phyloP scores from a whole-genome alignment of 2,329 filamentous ascomycete genomes.

The Aspergillus sp. region DNA sequence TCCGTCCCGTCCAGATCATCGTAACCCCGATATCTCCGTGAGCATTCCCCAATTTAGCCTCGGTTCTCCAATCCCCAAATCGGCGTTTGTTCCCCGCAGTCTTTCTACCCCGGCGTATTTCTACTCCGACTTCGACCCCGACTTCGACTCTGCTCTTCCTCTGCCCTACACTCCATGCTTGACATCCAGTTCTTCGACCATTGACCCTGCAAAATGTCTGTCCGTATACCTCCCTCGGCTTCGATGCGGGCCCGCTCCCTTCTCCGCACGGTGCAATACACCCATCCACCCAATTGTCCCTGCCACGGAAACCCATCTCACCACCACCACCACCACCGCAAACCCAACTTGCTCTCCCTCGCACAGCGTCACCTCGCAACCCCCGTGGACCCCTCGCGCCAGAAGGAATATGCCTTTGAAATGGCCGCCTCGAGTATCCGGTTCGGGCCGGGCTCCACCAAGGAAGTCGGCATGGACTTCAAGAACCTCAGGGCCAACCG shows the following conservation, averaged over 20 bases:
- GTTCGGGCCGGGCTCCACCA: conserved; percentile 86
- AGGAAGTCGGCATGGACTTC: conserved; percentile 97
- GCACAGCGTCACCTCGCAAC: conserved; percentile 58
- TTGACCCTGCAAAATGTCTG: not conserved
- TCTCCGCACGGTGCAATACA: conserved; percentile 83
- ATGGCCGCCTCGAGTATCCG: conserved; percentile 94
- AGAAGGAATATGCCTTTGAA: conserved; percentile 97
- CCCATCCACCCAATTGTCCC: conserved; percentile 78
- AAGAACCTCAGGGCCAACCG: conserved; percentile 79
- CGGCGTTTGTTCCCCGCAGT: conserved; percentile 1
- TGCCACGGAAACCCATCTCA: conserved; percentile 85
- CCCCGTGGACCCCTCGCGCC: conserved; percentile 59
- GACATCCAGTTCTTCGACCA: conserved; percentile 31
- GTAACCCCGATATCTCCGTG: not conserved
- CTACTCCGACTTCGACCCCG: not conserved
- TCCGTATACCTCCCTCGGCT: conserved; percentile 40
- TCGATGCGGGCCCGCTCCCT: conserved; percentile 48
- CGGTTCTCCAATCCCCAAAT: not conserved
- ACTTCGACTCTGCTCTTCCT: not conserved
- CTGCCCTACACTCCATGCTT: not conserved
- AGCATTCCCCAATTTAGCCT: not conserved
- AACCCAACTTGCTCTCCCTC: conserved; percentile 47
- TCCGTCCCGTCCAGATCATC: not conserved
- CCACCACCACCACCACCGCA: conserved; percentile 73
- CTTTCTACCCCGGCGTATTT: not conserved